Percentiles rank a stretch among this genome's conserved stretches.
Conservation (phyloP, 768 basidiomycete species). For the Paxillus involutus region DNA sequence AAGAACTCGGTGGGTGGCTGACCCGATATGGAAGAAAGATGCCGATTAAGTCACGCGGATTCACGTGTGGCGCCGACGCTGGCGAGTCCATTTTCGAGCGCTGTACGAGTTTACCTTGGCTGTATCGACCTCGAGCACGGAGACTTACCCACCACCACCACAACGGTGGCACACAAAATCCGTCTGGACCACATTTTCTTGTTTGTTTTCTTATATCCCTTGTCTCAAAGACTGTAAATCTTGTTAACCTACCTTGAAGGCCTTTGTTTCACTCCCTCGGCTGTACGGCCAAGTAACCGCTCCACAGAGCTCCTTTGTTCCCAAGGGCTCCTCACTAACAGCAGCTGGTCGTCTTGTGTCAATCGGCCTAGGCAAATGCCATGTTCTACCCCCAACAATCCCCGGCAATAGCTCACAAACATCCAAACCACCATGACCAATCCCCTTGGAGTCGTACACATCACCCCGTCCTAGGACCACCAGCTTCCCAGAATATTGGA, state of each 20-base stretch:
- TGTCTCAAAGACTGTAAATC: conserved; percentile 12
- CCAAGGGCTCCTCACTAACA: conserved; percentile 5
- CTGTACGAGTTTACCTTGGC: conserved; percentile 21
- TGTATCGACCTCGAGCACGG: background rate
- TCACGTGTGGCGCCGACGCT: conserved; percentile 19
- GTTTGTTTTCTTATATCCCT: conserved; percentile 10
- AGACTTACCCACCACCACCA: background rate
- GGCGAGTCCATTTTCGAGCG: conserved; percentile 26
- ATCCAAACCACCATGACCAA: conserved; percentile 74
- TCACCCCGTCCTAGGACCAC: conserved; percentile 51
- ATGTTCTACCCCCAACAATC: conserved; percentile 90
- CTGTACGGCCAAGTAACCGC: conserved; percentile 2
- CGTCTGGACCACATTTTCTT: conserved; percentile 14
- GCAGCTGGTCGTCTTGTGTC: conserved; percentile 4
- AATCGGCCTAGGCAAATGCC: conserved; percentile 36
- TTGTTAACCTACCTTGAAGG: background rate
- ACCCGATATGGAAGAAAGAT: conserved; percentile 9
- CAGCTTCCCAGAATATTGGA: conserved; percentile 43
- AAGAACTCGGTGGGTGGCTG: conserved; percentile 8
- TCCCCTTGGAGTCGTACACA: conserved; percentile 69
- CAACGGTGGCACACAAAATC: conserved; percentile 16
- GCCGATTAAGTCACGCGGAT: background rate
- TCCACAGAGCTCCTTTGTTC: conserved; percentile 10
- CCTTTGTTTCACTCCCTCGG: conserved; percentile 4
- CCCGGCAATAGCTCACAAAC: conserved; percentile 76